Evolutionary conservation across 2,329 filamentous ascomycete species (phyloP).

Genomic region (Fusarium cyanostomum): DNA sequence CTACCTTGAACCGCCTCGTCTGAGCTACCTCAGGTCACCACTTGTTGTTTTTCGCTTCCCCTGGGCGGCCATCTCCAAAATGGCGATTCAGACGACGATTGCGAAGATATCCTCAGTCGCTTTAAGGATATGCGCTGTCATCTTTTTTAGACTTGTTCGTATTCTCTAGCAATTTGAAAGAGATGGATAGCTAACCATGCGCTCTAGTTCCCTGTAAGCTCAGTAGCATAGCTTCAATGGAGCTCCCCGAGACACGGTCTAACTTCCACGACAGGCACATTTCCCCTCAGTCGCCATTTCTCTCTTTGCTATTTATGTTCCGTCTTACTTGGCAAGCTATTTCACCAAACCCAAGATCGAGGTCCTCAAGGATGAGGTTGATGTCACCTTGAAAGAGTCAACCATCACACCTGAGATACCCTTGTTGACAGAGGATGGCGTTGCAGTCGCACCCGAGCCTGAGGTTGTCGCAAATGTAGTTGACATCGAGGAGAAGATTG

Average conservation of each 20-base stretch:
- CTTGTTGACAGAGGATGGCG: slow-evolving; percentile 46
- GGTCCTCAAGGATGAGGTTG: slow-evolving; percentile 68
- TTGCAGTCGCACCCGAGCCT: slow-evolving; percentile 42
- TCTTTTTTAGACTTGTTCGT: slow-evolving; percentile 52
- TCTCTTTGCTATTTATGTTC: slow-evolving; percentile 72
- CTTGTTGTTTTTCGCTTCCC: slow-evolving; percentile 15
- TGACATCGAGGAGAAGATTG: slow-evolving; percentile 70
- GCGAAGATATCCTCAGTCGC: slow-evolving; percentile 50
- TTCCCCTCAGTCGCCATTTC: slow-evolving; percentile 66
- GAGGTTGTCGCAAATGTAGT: slow-evolving; percentile 60
- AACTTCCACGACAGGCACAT: slow-evolving; percentile 45
- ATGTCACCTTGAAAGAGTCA: slow-evolving; percentile 63
- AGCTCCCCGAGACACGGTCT: slow-evolving; percentile 19
- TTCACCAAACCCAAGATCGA: slow-evolving; percentile 65
- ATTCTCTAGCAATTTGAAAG: background rate
- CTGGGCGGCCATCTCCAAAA: slow-evolving; percentile 29
- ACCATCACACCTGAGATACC: slow-evolving; percentile 43
- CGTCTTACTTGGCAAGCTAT: slow-evolving; percentile 69
- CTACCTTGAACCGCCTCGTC: slow-evolving; percentile 4
- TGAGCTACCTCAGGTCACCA: slow-evolving; percentile 10
- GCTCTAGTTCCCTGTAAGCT: slow-evolving; percentile 50
- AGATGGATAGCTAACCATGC: slow-evolving; percentile 19
- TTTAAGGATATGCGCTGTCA: slow-evolving; percentile 49
- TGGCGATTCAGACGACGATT: slow-evolving; percentile 46
- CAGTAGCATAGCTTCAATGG: background rate